Conservation (phyloP, 495 filamentous ascomycete genomes). For the Podospora anserina region DNA sequence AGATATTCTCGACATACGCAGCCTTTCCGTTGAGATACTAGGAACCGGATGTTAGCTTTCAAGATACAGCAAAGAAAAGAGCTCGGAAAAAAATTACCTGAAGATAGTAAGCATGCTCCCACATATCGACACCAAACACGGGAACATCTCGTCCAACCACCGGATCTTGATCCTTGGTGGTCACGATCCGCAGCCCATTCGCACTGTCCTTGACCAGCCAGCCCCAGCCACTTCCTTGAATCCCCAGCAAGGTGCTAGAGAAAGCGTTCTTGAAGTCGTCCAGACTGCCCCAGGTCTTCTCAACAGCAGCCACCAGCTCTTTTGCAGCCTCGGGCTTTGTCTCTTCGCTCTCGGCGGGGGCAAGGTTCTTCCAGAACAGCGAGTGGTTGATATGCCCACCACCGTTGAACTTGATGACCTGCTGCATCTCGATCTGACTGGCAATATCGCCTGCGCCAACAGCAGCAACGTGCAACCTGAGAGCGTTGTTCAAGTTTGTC, state of each 20-base stretch:
- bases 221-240: constrained; percentile 67
- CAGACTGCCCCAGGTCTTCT: constrained; percentile 62
- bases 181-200: constrained; percentile 70
- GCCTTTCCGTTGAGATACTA: constrained; percentile 95
- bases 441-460: constrained; percentile 45
- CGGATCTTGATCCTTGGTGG: constrained; percentile 89
- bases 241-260: constrained; percentile 60
- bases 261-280: constrained; percentile 74
- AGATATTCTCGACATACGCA: constrained; percentile 92
- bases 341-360: constrained; percentile 63
- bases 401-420: constrained; percentile 83
- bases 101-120: constrained; percentile 72
- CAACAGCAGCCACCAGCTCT: constrained; percentile 59
- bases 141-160: constrained; percentile 83
- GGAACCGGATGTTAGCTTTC: constrained; percentile 12
- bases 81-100: constrained; percentile 75
- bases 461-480: constrained; percentile 53
- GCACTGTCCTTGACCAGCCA: constrained; percentile 80
- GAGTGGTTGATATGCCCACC: constrained; percentile 91
- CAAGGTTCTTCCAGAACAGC: constrained; percentile 91
- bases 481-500: constrained; percentile 63
- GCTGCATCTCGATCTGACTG: constrained; percentile 70
- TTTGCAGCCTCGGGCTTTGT: constrained; percentile 61
- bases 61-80: background rate
- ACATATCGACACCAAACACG: constrained; percentile 91